These are phyloP conservation scores for Jasminum sambac DNA, from an alignment of 257 asterid genomes.

Conservation along the genomic window DNA sequence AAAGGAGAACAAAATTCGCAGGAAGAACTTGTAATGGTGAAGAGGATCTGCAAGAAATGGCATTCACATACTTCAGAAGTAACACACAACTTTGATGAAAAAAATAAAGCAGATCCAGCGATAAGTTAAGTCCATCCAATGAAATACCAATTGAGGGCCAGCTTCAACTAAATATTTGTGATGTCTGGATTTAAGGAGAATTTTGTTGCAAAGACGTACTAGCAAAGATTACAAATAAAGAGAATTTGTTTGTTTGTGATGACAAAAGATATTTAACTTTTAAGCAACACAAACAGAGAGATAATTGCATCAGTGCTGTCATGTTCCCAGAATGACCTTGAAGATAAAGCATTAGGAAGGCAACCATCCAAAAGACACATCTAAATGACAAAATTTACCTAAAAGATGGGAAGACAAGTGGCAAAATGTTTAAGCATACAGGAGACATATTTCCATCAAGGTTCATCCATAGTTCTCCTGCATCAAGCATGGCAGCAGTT, in stretches of 20 bases:
- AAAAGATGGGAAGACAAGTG: conserved; percentile 60
- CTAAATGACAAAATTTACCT: conserved; percentile 40
- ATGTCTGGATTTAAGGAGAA: conserved; percentile 2
- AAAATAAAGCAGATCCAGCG: neutral
- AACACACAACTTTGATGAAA: conserved; percentile 14
- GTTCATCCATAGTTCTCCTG: conserved; percentile 93
- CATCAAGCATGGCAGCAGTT: conserved; percentile 23
- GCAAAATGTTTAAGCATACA: conserved; percentile 72
- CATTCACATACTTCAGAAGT: conserved; percentile 9
- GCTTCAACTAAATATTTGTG: conserved; percentile 11
- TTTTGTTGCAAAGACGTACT: neutral
- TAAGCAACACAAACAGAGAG: conserved; percentile 1
- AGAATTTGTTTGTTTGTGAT: neutral
- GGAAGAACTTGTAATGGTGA: conserved; percentile 81
- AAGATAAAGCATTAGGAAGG: neutral
- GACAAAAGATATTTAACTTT: neutral
- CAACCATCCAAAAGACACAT: conserved; percentile 12
- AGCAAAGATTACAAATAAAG: neutral
- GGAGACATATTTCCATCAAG: conserved; percentile 92
- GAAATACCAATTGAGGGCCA: neutral
- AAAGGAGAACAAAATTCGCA: conserved; percentile 62
- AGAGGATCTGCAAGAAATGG: conserved; percentile 47
- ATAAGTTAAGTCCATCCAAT: conserved; percentile 8
- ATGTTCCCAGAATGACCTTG: neutral
- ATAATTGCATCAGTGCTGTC: neutral